Conservation (phyloP, 352 stramenopile genomes). For the Globisporangium polare region DNA sequence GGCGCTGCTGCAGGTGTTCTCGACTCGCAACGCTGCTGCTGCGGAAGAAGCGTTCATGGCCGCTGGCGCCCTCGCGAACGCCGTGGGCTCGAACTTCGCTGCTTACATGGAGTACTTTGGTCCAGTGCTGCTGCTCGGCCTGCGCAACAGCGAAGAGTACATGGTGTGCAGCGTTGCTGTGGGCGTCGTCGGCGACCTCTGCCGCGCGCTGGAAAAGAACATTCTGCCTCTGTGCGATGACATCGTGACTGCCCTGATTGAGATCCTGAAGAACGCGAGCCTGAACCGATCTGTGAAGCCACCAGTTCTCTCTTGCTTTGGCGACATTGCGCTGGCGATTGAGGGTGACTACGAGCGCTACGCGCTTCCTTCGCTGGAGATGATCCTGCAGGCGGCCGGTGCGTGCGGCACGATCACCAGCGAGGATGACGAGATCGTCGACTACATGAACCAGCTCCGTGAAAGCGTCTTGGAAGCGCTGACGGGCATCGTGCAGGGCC, state of each 20-base stretch:
- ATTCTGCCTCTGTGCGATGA: conserved; percentile 94
- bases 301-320: conserved; percentile 95
- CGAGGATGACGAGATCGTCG: conserved; percentile 97
- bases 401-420: conserved; percentile 82
- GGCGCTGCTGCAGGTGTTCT: conserved; percentile 93
- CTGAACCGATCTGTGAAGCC: conserved; percentile 96
- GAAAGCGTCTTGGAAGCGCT: conserved; percentile 96
- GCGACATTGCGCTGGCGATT: conserved; percentile 96
- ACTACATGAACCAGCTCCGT: conserved; percentile 96
- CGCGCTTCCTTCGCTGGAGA: conserved; percentile 71
- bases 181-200: conserved; percentile 94
- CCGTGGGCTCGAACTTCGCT: conserved; percentile 90
- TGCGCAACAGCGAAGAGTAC: conserved; percentile 95
- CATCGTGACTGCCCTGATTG: conserved; percentile 92
- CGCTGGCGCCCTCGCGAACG: conserved; percentile 91
- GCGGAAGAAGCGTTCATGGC: conserved; percentile 97
- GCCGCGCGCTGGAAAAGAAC: conserved; percentile 87
- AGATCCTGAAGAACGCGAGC: conserved; percentile 93
- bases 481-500: conserved; percentile 94
- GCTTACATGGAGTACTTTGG: conserved; percentile 96
- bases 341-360: conserved; percentile 90
- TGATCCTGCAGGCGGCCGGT: conserved; percentile 85
- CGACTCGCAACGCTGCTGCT: conserved; percentile 89
- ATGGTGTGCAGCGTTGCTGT: conserved; percentile 96
- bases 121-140: conserved; percentile 88